phyloP scores from a whole-genome alignment of 495 filamentous ascomycete genomes.

The Tuber indicum region DNA sequence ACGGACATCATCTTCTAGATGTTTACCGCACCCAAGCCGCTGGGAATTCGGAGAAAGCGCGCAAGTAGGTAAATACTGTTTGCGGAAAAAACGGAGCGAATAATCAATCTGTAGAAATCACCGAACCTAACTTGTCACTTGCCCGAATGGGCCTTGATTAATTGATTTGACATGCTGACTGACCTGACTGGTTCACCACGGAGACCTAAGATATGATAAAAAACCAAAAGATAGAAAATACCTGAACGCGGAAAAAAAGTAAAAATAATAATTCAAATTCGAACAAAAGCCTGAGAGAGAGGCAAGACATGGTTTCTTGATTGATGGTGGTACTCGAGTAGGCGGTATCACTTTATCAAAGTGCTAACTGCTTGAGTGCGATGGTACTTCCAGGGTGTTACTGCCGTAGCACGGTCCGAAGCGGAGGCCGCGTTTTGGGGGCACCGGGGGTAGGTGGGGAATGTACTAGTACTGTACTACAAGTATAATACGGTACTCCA shows the following conservation, averaged over 20 bases:
- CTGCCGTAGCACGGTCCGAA: neutral
- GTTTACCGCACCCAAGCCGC: neutral
- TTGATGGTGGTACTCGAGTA: no score
- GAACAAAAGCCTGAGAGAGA: neutral
- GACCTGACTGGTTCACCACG: neutral
- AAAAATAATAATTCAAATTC: neutral
- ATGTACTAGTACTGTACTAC: neutral
- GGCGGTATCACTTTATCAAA: neutral
- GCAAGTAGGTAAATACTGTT: neutral
- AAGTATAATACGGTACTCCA: neutral
- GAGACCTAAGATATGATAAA: neutral
- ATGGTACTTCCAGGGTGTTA: neutral
- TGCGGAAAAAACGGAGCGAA: neutral
- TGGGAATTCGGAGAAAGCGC: neutral
- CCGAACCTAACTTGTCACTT: neutral
- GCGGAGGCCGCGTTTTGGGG: neutral
- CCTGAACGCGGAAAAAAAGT: neutral
- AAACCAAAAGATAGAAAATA: neutral
- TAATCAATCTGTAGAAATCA: constrained; percentile 1
- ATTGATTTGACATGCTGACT: neutral
- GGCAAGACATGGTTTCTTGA: neutral
- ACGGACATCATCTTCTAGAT: constrained; percentile 1
- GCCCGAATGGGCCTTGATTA: neutral
- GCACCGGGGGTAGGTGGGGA: neutral
- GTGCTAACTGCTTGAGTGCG: neutral